These are phyloP conservation scores for Talaromyces sp. DNA, from an alignment of 2,329 filamentous ascomycete genomes.

Conservation along the genomic window DNA sequence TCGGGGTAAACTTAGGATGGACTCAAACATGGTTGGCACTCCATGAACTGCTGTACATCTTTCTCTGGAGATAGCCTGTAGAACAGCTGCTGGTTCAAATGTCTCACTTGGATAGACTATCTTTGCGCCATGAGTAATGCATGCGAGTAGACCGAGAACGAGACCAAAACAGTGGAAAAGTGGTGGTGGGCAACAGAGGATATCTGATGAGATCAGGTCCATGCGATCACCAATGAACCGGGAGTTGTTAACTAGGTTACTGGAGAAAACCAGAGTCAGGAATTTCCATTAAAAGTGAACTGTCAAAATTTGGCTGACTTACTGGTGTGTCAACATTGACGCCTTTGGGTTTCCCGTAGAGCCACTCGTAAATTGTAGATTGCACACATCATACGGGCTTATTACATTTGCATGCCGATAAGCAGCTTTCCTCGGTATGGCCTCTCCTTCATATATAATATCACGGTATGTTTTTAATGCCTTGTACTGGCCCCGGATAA, in stretches of 20 bases:
- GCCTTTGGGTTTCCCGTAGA: conserved; percentile 70
- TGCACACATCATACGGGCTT: conserved; percentile 63
- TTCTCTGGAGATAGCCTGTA: conserved; percentile 63
- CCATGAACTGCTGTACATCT: conserved; percentile 71
- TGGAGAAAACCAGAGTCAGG: conserved; percentile 14
- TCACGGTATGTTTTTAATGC: conserved; percentile 57
- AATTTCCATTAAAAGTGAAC: neutral
- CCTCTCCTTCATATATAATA: conserved; percentile 50
- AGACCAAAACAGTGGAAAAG: conserved; percentile 84
- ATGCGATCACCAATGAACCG: conserved; percentile 70
- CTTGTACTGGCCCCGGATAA: conserved; percentile 53
- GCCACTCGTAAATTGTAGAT: conserved; percentile 71
- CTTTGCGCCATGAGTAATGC: conserved; percentile 68
- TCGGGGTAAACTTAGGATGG: conserved; percentile 48
- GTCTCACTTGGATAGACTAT: conserved; percentile 72
- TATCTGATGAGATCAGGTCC: conserved; percentile 60
- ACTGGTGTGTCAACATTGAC: conserved; percentile 69
- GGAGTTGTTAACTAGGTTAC: conserved; percentile 55
- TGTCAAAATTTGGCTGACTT: conserved; percentile 15
- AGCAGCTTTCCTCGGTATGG: conserved; percentile 47
- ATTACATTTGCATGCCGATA: conserved; percentile 52
- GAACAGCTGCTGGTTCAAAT: conserved; percentile 63
- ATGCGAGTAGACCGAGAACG: conserved; percentile 67
- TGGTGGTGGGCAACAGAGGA: conserved; percentile 75
- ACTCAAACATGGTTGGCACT: conserved; percentile 80